Percentiles rank a stretch among this genome's conserved stretches.
These are phyloP conservation scores for Boletus chippewaensis DNA, from an alignment of 1,284 basidiomycete genomes.

Conservation along the genomic window DNA sequence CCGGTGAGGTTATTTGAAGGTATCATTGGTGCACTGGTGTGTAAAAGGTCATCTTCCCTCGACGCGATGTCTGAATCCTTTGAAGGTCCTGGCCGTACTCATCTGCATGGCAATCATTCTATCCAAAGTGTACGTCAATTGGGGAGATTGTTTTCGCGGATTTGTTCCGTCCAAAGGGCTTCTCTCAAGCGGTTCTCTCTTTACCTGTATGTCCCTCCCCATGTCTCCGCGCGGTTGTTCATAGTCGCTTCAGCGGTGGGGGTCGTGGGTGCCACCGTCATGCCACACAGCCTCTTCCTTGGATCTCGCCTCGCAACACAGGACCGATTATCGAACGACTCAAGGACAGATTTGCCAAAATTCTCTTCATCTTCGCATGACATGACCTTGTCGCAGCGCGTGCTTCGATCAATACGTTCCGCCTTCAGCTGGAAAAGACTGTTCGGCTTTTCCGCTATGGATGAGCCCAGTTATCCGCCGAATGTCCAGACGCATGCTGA, in stretches of 20 bases:
- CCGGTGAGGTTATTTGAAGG: slow-evolving; percentile 58
- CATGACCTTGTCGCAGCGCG: slow-evolving; percentile 7
- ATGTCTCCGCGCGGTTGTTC: not conserved
- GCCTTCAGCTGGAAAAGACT: slow-evolving; percentile 19
- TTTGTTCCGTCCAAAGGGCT: slow-evolving; percentile 73
- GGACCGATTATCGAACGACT: slow-evolving; percentile 46
- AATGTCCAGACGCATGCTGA: slow-evolving; percentile 41
- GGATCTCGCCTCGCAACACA: slow-evolving; percentile 83
- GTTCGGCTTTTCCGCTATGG: slow-evolving; percentile 21
- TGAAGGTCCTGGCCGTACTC: slow-evolving; percentile 72
- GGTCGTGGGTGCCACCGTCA: slow-evolving; percentile 78
- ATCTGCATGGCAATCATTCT: slow-evolving; percentile 81
- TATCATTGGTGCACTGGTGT: slow-evolving; percentile 54
- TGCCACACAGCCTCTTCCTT: slow-evolving; percentile 89
- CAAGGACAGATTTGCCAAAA: slow-evolving; percentile 11
- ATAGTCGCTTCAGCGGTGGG: slow-evolving; percentile 57
- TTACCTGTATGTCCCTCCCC: slow-evolving; percentile 53
- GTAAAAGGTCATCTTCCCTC: slow-evolving; percentile 12
- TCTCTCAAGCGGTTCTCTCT: slow-evolving; percentile 61
- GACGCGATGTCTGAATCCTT: not conserved
- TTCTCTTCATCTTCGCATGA: not conserved
- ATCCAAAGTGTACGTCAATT: slow-evolving; percentile 65
- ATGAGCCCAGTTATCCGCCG: slow-evolving; percentile 17
- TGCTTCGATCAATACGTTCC: slow-evolving; percentile 7
- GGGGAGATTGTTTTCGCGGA: slow-evolving; percentile 79